Evolutionary conservation across 129 eudicot species (phyloP).

Genomic region (Chrysanthemum lavandulifolium): DNA sequence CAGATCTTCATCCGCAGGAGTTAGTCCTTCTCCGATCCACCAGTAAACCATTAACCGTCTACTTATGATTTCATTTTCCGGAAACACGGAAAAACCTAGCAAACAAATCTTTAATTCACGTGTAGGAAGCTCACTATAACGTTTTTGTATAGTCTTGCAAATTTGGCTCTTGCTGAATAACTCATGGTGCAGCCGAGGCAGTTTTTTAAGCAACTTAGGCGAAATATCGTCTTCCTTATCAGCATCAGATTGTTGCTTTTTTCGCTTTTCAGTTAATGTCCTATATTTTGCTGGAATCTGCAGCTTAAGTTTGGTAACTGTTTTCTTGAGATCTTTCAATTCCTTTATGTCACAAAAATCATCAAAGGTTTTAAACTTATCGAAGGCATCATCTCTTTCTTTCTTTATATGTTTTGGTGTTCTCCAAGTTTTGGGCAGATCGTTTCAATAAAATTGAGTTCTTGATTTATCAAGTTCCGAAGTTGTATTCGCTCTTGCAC

Average conservation of each 20-base stretch:
- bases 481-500: conserved; percentile 14
- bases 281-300: conserved; percentile 33
- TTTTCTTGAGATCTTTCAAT: conserved; percentile 27
- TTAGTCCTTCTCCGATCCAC: conserved; percentile 49
- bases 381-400: not conserved
- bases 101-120: conserved; percentile 31
- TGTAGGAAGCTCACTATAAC: conserved; percentile 10
- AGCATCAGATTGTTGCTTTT: not conserved
- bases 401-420: conserved; percentile 13
- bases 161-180: conserved; percentile 16
- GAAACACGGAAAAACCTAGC: conserved; percentile 42
- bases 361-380: not conserved
- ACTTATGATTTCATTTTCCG: conserved; percentile 30
- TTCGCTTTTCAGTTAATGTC: not conserved
- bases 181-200: conserved; percentile 26
- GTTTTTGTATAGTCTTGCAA: conserved; percentile 22
- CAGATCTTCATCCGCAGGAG: not conserved
- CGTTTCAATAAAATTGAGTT: not conserved
- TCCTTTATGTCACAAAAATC: not conserved
- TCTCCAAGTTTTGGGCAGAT: conserved; percentile 18
- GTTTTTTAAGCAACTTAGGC: not conserved
- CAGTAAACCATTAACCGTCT: conserved; percentile 44
- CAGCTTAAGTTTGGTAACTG: conserved; percentile 37
- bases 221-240: not conserved
- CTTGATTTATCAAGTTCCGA: conserved; percentile 19